These are phyloP conservation scores for Kurtzmaniella quercitrusa DNA, from an alignment of 1,139 yeast species.

Conservation along the genomic window DNA sequence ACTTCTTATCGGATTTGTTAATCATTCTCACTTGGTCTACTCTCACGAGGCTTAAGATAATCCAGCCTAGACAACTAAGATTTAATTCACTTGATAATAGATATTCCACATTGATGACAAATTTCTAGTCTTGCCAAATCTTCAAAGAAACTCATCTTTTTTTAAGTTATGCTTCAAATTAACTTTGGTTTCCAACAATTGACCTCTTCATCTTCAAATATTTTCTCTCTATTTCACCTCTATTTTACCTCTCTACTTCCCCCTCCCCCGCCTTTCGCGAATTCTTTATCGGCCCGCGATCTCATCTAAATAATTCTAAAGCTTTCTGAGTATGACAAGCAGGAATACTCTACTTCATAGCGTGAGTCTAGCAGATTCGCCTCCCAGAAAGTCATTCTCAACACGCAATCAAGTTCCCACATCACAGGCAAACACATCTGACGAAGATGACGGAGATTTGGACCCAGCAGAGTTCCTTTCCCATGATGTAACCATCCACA, in stretches of 20 bases:
- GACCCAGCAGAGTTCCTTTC: conserved; percentile 27
- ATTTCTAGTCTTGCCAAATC: no score
- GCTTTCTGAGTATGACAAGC: not conserved
- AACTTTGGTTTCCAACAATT: no score
- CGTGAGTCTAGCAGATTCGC: not conserved
- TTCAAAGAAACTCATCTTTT: no score
- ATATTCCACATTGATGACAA: no score
- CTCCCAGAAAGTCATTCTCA: not conserved
- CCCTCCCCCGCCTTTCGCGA: not conserved
- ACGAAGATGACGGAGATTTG: conserved; percentile 25
- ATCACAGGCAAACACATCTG: conserved; percentile 17
- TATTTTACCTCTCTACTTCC: not conserved
- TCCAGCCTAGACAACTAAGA: no score
- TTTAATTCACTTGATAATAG: no score
- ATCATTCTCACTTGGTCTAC: no score
- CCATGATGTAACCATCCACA: conserved; percentile 13
- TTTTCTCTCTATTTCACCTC: not conserved
- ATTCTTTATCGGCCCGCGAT: not conserved
- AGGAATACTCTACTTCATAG: not conserved
- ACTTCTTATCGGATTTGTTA: no score
- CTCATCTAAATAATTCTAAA: not conserved
- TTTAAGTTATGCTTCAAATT: no score
- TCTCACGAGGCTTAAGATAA: no score
- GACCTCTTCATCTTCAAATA: not conserved
- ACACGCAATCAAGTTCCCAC: conserved; percentile 11